A percentile compares a stretch with the other conserved stretches of the same genome.
Conservation (phyloP, 805 yeast species). For the Saturnispora silvae region DNA sequence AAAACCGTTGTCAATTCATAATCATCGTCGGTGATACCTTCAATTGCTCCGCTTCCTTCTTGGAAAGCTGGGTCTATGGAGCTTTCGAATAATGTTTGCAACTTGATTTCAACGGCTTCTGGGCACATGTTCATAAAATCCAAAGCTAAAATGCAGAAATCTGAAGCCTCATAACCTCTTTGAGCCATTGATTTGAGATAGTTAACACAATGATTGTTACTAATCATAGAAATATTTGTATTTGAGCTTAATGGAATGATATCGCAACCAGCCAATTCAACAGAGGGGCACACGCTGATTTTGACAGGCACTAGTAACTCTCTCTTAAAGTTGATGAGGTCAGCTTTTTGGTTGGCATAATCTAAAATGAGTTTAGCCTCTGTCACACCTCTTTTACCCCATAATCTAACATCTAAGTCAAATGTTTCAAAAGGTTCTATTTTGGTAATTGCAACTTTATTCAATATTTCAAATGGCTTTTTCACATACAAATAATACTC, state of each 20-base stretch:
- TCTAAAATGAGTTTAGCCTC: constrained; percentile 56
- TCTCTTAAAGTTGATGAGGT: constrained; percentile 32
- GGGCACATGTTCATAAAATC: constrained; percentile 81
- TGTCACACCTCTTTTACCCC: constrained; percentile 66
- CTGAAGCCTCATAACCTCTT: constrained; percentile 30
- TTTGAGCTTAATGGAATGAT: constrained; percentile 44
- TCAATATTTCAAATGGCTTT: constrained; percentile 45
- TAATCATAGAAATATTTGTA: constrained; percentile 20
- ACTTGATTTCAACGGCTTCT: constrained; percentile 30
- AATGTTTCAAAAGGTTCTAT: constrained; percentile 32
- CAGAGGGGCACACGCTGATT: constrained; percentile 59
- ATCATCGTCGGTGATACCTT: constrained; percentile 9
- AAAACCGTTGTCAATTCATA: constrained; percentile 14
- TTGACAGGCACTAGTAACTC: constrained; percentile 57
- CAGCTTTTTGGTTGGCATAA: constrained; percentile 37
- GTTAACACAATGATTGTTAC: constrained; percentile 21
- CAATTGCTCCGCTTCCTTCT: constrained; percentile 15
- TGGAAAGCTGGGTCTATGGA: constrained; percentile 18
- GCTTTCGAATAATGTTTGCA: constrained; percentile 18
- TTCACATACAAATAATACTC: constrained; percentile 56
- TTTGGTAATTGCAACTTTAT: constrained; percentile 31
- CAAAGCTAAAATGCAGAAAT: constrained; percentile 53
- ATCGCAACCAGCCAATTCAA: constrained; percentile 69
- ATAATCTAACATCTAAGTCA: constrained; percentile 43
- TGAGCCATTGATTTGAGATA: constrained; percentile 24